Percentiles rank a stretch among this genome's conserved stretches.
These are phyloP conservation scores for Epichloe glyceriae DNA, from an alignment of 2,329 filamentous ascomycete species.

Conservation along the genomic window DNA sequence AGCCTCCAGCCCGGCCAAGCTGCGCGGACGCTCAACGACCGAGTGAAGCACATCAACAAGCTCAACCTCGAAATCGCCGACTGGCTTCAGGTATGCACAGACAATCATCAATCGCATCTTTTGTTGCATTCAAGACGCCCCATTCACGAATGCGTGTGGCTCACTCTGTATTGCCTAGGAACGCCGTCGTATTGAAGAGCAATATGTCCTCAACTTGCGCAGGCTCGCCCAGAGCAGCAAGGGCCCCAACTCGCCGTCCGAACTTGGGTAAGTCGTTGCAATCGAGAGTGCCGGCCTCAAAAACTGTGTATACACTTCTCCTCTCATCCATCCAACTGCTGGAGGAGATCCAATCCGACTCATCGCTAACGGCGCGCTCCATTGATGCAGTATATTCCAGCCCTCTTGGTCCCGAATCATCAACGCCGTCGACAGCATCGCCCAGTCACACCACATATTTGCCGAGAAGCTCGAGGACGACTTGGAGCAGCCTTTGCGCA, in stretches of 20 bases:
- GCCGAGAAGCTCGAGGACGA: slow-evolving; percentile 75
- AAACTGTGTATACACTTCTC: neutral
- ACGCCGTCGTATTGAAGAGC: slow-evolving; percentile 80
- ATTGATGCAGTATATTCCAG: slow-evolving; percentile 61
- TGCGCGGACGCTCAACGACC: slow-evolving; percentile 69
- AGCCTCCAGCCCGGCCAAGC: slow-evolving; percentile 72
- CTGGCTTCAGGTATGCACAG: slow-evolving; percentile 70
- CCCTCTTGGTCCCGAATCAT: slow-evolving; percentile 82
- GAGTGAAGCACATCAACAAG: slow-evolving; percentile 73
- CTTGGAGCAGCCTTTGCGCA: slow-evolving; percentile 71
- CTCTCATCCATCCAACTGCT: neutral
- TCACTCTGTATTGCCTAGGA: slow-evolving; percentile 43
- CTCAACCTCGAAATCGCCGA: slow-evolving; percentile 88
- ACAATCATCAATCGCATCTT: neutral
- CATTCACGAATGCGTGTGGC: neutral
- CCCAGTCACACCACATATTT: slow-evolving; percentile 70
- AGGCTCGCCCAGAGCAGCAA: slow-evolving; percentile 66
- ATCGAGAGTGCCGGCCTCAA: neutral
- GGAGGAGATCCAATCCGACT: neutral
- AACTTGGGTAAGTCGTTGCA: slow-evolving; percentile 63
- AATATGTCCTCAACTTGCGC: slow-evolving; percentile 69
- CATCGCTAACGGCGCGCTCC: slow-evolving; percentile 5
- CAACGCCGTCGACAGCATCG: slow-evolving; percentile 64
- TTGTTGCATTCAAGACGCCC: neutral
- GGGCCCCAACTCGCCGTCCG: slow-evolving; percentile 60